Evolutionary conservation across 805 yeast species (phyloP).

Genomic region (Metschnikowia dekortorum): DNA sequence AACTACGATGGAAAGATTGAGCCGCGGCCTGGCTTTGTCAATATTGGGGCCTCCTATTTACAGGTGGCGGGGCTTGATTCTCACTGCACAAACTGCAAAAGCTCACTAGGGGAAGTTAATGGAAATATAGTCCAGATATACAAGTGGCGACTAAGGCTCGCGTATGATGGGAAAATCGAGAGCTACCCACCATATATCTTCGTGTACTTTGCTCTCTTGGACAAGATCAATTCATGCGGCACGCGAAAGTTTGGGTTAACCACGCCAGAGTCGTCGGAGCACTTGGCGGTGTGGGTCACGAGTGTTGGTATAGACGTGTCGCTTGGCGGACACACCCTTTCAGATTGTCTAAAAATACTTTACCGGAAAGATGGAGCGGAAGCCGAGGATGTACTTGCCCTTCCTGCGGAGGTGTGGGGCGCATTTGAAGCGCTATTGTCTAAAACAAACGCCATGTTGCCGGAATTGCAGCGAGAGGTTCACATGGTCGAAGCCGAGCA

Average conservation of each 20-base stretch:
- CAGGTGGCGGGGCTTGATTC: constrained; percentile 28
- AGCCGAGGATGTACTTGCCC: constrained; percentile 9
- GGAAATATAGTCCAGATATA: constrained; percentile 25
- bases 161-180: constrained; percentile 13
- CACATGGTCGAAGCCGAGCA: constrained; percentile 11
- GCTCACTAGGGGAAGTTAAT: constrained; percentile 38
- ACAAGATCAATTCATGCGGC: constrained; percentile 38
- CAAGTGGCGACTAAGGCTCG: constrained; percentile 54
- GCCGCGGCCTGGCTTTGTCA: constrained; percentile 40
- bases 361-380: constrained; percentile 14
- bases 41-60: constrained; percentile 58
- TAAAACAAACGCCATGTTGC: constrained; percentile 7
- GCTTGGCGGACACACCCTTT: constrained; percentile 12
- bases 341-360: constrained; percentile 28
- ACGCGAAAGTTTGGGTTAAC: constrained; percentile 26
- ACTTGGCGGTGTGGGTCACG: constrained; percentile 32
- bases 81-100: constrained; percentile 36
- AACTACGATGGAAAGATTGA: constrained; percentile 33
- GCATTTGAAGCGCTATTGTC: constrained; percentile 8
- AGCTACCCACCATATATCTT: constrained; percentile 17
- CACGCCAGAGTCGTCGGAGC: constrained; percentile 10
- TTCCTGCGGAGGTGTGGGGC: constrained; percentile 9
- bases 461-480: constrained; percentile 2
- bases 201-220: constrained; percentile 25
- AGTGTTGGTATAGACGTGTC: constrained; percentile 31